Base-by-base conservation (phyloP, 1,284 basidiomycete species). In the Cutaneotrichosporon sp. region DNA sequence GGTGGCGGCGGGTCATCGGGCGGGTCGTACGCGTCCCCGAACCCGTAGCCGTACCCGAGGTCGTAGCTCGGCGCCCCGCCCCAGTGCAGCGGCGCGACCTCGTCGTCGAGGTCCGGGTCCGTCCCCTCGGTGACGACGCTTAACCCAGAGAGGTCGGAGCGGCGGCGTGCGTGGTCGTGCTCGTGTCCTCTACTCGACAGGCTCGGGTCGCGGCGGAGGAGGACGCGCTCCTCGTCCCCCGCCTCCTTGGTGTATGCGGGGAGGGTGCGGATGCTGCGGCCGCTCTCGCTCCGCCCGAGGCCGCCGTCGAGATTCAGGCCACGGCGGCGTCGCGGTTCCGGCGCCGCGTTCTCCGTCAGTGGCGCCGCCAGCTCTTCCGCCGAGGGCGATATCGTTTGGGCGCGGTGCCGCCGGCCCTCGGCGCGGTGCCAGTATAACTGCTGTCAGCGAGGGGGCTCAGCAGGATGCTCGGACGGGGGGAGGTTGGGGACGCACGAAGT, bases 241-340 rank as follows among this genome's bases (percentile, higher is more conserved):
- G 73, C 72, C 42, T 77, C 70, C 49, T 71, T 71, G 42, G 70
- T 72, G 64, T 77, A 77, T 36, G 53, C 66, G 1, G 75, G 75
- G 45, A 77, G 54, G 11, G 73, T 77, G 59, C 69, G 65, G 6
- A 77, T 62, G 58, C 70, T 75, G 33, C 62, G 29, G 2, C 75
- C 75, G 61, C 72, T 74, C 59, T 74, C 72, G 20, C 70, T 74
- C 13, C 75, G 57, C 3, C 54, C 50, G 14, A 58, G 56, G 1
- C 52, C 34, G 6, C 51, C 22, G 13, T 3, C 11, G 29, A 29
- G 27, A 11, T 51, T 51, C 7, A 29, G 27, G 7, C 27, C n/a
- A 18, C 49, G 27, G 1, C 49, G 18, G 2, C 49, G 31, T 5
- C 29, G 14, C 18, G 49, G 27, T 4, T 31, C 18, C 2, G 27